Evolutionary conservation across 2,329 filamentous ascomycete species (phyloP).

Genomic region (Venturia aucupariae): DNA sequence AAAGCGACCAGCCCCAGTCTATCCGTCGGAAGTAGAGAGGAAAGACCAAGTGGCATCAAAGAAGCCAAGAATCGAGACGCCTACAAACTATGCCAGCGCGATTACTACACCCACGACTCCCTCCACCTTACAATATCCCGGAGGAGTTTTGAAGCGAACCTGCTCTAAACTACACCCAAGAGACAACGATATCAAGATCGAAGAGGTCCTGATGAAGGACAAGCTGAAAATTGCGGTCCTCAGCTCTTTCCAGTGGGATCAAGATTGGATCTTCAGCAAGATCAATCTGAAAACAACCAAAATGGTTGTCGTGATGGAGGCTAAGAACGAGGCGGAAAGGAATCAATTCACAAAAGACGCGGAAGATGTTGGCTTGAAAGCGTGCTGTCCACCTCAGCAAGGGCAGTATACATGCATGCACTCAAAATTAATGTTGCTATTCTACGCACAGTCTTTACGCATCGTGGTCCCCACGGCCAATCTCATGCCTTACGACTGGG

Average conservation of each 20-base stretch:
- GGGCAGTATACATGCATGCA: conserved; percentile 71
- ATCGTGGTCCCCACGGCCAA: conserved; percentile 85
- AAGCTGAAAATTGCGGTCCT: conserved; percentile 68
- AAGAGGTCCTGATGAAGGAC: conserved; percentile 70
- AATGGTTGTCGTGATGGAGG: conserved; percentile 51
- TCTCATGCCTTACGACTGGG: conserved; percentile 80
- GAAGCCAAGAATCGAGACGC: conserved; percentile 11
- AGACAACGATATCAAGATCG: conserved; percentile 65
- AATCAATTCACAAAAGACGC: conserved; percentile 23
- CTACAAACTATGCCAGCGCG: conserved; percentile 9
- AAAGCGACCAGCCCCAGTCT: conserved; percentile 48
- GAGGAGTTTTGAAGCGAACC: conserved; percentile 71
- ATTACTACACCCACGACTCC: neutral
- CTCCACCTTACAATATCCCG: conserved; percentile 36
- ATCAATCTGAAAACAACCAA: conserved; percentile 49
- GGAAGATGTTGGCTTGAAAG: conserved; percentile 43
- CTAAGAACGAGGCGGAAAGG: conserved; percentile 40
- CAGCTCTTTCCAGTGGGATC: conserved; percentile 81
- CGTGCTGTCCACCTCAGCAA: conserved; percentile 77
- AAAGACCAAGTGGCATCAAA: conserved; percentile 20
- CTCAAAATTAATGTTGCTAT: conserved; percentile 88
- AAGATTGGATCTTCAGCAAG: conserved; percentile 68
- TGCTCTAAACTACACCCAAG: conserved; percentile 58
- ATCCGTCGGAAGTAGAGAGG: conserved; percentile 24
- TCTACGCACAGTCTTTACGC: conserved; percentile 62